Percentiles rank a stretch among this genome's conserved stretches.
Evolutionary conservation across 2,329 filamentous ascomycete genomes (phyloP).

Genomic region (Colletotrichum sojae): DNA sequence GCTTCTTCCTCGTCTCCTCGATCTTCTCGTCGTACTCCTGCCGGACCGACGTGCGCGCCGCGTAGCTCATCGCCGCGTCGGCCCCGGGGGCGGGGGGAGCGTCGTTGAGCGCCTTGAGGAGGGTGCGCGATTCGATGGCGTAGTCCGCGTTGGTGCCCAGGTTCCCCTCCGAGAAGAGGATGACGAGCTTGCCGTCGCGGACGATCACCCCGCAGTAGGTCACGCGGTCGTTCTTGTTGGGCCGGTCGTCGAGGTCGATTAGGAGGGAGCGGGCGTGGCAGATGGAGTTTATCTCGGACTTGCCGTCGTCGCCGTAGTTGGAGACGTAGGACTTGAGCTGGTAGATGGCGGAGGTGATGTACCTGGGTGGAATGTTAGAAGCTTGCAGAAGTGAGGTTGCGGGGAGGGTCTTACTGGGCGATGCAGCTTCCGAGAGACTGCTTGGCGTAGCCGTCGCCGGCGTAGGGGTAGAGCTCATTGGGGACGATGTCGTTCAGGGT

Average conservation of each 20-base stretch:
- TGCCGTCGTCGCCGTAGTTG: constrained; percentile 54
- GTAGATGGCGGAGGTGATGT: constrained; percentile 58
- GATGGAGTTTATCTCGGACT: constrained; percentile 64
- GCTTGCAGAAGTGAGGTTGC: neutral
- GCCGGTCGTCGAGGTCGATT: constrained; percentile 60
- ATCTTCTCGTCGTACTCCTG: constrained; percentile 60
- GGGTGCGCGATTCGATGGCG: constrained; percentile 52
- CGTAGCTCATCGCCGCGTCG: constrained; percentile 55
- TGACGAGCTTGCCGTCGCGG: constrained; percentile 56
- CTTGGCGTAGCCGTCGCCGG: constrained; percentile 57
- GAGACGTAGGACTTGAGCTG: constrained; percentile 56
- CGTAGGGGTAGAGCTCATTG: constrained; percentile 63
- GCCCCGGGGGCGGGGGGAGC: constrained; percentile 51
- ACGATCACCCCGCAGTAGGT: constrained; percentile 62
- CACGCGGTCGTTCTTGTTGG: constrained; percentile 53
- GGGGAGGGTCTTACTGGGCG: constrained; percentile 51
- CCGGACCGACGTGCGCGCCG: constrained; percentile 59
- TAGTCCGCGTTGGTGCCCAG: constrained; percentile 63
- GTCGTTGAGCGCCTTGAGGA: constrained; percentile 62
- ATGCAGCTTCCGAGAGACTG: constrained; percentile 61
- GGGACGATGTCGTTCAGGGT: constrained; percentile 62
- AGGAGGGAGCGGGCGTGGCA: constrained; percentile 59
- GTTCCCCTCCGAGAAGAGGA: constrained; percentile 60
- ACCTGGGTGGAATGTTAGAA: constrained; percentile 53
- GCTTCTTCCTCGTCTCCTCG: constrained; percentile 54